Conservation (phyloP, 352 stramenopile species). For the Pythium sukuiense region DNA sequence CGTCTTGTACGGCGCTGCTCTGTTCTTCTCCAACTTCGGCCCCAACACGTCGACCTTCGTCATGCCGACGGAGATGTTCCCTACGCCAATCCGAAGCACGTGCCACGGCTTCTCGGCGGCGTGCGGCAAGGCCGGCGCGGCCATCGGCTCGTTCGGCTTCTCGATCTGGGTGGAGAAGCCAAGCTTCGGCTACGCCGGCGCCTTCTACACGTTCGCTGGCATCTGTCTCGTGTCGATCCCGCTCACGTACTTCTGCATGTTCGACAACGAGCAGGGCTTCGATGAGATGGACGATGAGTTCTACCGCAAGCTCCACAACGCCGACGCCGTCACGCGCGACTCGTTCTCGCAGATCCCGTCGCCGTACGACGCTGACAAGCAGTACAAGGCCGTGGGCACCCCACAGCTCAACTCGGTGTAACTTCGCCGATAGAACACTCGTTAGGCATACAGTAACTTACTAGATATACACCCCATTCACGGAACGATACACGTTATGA, state of each 20-base stretch:
- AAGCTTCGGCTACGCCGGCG: conserved; percentile 12
- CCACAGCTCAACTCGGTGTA: conserved; percentile 20
- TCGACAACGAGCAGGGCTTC: conserved; percentile 32
- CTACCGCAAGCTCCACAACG: conserved; percentile 18
- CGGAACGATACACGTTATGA: no score
- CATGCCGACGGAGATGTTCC: conserved; percentile 86
- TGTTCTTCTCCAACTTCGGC: conserved; percentile 88
- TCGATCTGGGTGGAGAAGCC: conserved; percentile 13
- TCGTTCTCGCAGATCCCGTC: conserved; percentile 20
- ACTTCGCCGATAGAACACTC: no score
- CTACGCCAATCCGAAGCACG: conserved; percentile 80
- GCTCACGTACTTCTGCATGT: conserved; percentile 33
- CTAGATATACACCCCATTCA: no score
- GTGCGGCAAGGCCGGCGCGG: conserved; percentile 81
- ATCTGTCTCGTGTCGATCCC: conserved; percentile 28
- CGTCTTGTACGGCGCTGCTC: conserved; percentile 66
- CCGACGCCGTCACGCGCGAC: conserved; percentile 18
- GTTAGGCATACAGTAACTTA: no score
- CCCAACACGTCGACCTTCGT: conserved; percentile 80
- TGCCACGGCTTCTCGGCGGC: conserved; percentile 89
- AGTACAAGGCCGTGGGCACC: neutral
- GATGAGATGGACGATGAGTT: conserved; percentile 33
- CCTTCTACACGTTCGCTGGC: conserved; percentile 26
- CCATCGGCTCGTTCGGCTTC: conserved; percentile 51
- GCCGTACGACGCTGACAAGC: neutral